These are phyloP conservation scores for Tinospora cordifolia DNA, from an alignment of 164 flowering plant genomes.

Conservation along the genomic window DNA sequence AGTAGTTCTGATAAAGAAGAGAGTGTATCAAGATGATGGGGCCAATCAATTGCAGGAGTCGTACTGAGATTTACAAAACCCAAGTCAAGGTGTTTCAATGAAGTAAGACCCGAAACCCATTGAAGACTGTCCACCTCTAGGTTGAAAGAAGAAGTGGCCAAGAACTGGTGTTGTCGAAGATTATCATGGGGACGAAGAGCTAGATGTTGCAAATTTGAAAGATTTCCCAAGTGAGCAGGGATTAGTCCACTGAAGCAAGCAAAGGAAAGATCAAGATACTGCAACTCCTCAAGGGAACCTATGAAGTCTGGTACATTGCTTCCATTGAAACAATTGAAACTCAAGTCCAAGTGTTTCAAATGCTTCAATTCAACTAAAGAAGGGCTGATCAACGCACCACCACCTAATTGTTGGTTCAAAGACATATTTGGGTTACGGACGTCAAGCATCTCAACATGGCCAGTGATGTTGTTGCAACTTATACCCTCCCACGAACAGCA, in stretches of 20 bases:
- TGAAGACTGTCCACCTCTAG: background rate
- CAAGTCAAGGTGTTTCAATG: background rate
- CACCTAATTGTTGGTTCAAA: background rate
- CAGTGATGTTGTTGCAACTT: constrained; percentile 1
- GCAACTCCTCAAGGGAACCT: background rate
- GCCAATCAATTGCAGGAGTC: background rate
- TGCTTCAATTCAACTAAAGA: constrained; percentile 1
- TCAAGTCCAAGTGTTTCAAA: background rate
- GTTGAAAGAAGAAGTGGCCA: background rate
- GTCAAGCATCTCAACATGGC: constrained; percentile 2
- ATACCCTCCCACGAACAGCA: background rate
- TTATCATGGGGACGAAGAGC: no score
- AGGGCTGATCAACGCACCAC: background rate
- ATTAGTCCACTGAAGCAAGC: background rate
- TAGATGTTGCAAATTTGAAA: constrained; percentile 4
- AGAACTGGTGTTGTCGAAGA: no score
- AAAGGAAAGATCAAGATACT: background rate
- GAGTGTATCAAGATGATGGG: background rate
- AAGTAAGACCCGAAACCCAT: constrained; percentile 2
- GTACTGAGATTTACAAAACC: background rate
- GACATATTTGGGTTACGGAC: no score
- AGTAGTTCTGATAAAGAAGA: background rate
- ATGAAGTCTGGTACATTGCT: background rate
- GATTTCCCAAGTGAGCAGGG: constrained; percentile 1
- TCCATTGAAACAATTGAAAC: background rate